Evolutionary conservation across 257 asterid species (phyloP).

Genomic region (Primulina tabacum): DNA sequence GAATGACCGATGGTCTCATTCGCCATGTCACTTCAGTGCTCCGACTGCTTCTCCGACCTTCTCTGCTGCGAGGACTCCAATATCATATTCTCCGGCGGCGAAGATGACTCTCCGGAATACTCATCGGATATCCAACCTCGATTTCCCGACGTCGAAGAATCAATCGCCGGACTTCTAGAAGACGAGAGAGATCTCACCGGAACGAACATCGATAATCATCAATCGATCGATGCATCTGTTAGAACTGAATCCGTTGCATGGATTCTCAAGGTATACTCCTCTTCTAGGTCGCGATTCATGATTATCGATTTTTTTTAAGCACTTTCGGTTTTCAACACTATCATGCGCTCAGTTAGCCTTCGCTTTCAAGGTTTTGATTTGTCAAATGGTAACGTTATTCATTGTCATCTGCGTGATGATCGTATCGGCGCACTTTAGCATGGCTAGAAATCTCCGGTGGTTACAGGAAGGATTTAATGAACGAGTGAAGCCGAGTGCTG

Average conservation of each 20-base stretch:
- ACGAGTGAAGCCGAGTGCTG: conserved; percentile 6
- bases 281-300: conserved; percentile 19
- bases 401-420: neutral
- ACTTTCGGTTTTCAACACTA: conserved; percentile 10
- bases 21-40: conserved; percentile 71
- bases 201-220: conserved; percentile 37
- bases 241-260: conserved; percentile 76
- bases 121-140: conserved; percentile 66
- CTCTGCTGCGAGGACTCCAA: conserved; percentile 91
- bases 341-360: conserved; percentile 19
- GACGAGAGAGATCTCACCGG: conserved; percentile 61
- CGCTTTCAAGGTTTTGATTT: neutral
- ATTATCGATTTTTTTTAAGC: neutral
- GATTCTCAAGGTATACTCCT: conserved; percentile 77
- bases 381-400: neutral
- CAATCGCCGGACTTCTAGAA: conserved; percentile 66
- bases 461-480: neutral
- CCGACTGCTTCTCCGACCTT: conserved; percentile 91
- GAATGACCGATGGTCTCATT: conserved; percentile 23
- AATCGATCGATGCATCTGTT: conserved; percentile 50
- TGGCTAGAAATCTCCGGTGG: conserved; percentile 26
- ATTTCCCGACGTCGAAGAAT: conserved; percentile 55
- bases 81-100: conserved; percentile 47
- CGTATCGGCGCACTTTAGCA: conserved; percentile 27
- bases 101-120: conserved; percentile 60